These are phyloP conservation scores for Puccinia novopanici DNA, from an alignment of 1,284 basidiomycete species.

Conservation along the genomic window DNA sequence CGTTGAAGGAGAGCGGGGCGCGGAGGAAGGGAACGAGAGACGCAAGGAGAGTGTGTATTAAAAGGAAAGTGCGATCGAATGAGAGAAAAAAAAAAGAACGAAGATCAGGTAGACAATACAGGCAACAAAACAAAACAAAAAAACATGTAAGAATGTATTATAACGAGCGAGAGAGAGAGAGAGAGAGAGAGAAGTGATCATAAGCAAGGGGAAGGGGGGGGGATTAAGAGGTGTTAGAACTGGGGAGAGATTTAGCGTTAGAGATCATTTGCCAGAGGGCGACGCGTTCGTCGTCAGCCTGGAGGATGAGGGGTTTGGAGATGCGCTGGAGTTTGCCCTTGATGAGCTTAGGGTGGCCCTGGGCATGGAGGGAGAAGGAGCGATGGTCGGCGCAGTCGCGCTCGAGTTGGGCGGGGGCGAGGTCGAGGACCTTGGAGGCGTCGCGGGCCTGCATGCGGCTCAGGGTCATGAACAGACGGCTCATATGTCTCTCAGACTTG, in stretches of 20 bases:
- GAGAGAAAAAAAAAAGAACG: no score
- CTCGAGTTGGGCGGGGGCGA: background rate
- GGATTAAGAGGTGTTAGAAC: background rate
- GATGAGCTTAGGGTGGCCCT: background rate
- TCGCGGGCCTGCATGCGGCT: constrained; percentile 1
- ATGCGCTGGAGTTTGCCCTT: constrained; percentile 9
- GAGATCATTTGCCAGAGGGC: constrained; percentile 22
- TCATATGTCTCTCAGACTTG: no score
- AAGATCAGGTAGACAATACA: no score
- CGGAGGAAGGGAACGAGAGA: no score
- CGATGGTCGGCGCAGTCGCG: background rate
- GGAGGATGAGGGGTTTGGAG: background rate
- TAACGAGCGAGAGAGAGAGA: no score
- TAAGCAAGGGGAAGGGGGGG: background rate
- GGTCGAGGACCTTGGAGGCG: background rate
- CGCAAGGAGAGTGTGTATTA: no score
- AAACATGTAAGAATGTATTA: no score
- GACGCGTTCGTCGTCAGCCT: constrained; percentile 10
- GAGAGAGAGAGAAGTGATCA: no score
- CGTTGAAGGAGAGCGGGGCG: no score
- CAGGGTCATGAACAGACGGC: constrained; percentile 2
- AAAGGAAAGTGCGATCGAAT: no score
- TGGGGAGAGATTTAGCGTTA: background rate
- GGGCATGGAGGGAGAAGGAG: no score
- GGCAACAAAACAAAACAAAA: no score